Evolutionary conservation across 148 eudicot species (phyloP), one percentile per base, ranked within the genome.

Genomic region (Euryodendron excelsum): DNA sequence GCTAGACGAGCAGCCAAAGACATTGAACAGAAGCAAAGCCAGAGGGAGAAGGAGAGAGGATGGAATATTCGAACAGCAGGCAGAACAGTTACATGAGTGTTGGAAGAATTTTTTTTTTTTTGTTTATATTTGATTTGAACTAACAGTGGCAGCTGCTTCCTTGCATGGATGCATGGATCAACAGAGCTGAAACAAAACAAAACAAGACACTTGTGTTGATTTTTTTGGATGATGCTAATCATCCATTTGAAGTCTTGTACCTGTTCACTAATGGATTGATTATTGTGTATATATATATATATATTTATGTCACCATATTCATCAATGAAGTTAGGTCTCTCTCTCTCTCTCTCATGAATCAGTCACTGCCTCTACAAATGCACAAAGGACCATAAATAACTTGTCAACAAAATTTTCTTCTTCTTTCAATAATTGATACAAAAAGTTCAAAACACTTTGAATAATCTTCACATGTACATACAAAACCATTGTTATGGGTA

Each of bases 21-120:
- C 34, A 75, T 45, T 23, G 86, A 71, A 73, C 85, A 81, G 77
- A 88, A 87, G 88, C 91, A 84, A 72, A 87, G 73, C 81, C 84
- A 84, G 3, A 87, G 85, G 78, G 96, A 86, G 15, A 94, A 91
- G 86, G 98, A 94, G 75, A 83, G 93, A 70, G 92, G 95, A 56
- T 94, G 98, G 98, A 94, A 92, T 81, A 88, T 81, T 75, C 91
- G 88, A 86, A 85, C 82, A 7, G 74, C 78, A 48, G 77, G 80
- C 20, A 82, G 83, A 73, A 67, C 74, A 67, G 81, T 75, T 64
- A 11, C 82, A 23, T 85, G 77, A 79, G n/a, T n/a, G n/a, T n/a
- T n/a, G n/a, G n/a, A n/a, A n/a, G n/a, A n/a, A n/a, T n/a, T n/a
- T n/a, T n/a, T n/a, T n/a, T n/a, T n/a, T n/a, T n/a, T n/a, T n/a